Percentiles rank a stretch among this genome's conserved stretches.
phyloP scores from a whole-genome alignment of 2,329 filamentous ascomycete species.

The Epichloe uncinata region DNA sequence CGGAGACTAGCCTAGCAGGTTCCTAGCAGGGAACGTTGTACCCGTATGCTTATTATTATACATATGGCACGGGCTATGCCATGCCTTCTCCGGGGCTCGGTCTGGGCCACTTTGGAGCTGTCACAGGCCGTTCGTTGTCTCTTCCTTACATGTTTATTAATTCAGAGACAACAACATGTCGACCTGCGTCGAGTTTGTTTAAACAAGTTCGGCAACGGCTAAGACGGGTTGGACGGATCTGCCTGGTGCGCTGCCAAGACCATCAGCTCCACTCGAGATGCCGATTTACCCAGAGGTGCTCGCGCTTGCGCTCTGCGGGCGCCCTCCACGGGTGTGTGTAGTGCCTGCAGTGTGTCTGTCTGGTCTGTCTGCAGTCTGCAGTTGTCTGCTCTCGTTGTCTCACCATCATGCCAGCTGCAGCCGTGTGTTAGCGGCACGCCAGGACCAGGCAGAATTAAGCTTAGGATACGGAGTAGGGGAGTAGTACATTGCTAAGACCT shows the following conservation, averaged over 20 bases:
- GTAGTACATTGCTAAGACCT: not conserved
- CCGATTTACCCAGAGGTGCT: conserved; percentile 6
- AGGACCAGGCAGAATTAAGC: conserved; percentile 7
- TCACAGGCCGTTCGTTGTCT: too few species aligned
- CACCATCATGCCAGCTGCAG: too few species aligned
- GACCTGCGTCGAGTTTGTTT: not conserved
- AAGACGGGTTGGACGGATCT: not conserved
- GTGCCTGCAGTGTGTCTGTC: too few species aligned
- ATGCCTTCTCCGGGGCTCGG: too few species aligned
- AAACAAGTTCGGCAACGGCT: not conserved
- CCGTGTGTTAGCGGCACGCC: too few species aligned
- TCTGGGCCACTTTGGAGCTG: too few species aligned
- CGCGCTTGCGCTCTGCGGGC: not conserved
- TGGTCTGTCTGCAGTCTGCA: not conserved
- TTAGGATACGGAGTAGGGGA: conserved; percentile 4
- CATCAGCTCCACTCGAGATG: conserved; percentile 1
- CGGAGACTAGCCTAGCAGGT: too few species aligned
- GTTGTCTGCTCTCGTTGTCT: not conserved
- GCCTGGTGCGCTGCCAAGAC: conserved; percentile 1
- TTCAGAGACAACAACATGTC: too few species aligned
- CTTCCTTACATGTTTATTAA: too few species aligned
- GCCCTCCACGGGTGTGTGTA: not conserved
- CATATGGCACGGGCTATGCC: too few species aligned
- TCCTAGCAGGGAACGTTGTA: too few species aligned
- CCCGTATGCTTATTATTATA: too few species aligned